Evolutionary conservation across 495 filamentous ascomycete genomes (phyloP), one percentile per base, ranked within the genome.

Genomic region (Tuber borchii): DNA sequence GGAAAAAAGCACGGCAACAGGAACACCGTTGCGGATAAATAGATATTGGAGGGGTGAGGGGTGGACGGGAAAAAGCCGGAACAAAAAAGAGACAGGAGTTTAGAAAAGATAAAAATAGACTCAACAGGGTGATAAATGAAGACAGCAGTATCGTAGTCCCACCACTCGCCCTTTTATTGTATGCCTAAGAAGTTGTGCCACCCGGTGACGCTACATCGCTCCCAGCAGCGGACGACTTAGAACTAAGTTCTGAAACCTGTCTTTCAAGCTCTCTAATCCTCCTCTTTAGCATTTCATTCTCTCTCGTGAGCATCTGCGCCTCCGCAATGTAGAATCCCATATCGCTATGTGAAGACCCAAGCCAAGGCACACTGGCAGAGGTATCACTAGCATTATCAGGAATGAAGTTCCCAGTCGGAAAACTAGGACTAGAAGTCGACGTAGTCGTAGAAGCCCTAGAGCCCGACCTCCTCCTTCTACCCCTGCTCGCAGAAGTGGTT

Each of bases 241-340:
- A 75, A 44, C 77, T 83, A 77, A 82, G 71, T 46, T 83, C 75
- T 26, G 74, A 70, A 72, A 81, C 75, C 44, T 80, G 85, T 86
- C 81, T 85, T 90, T 91, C 92, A 20, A 98, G 85, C 82, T 97
- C 95, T 48, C 93, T 89, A 70, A 97, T 93, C 71, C 95, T 88
- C 81, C 90, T 87, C 73, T 90, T 90, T 74, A 99, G 85, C 91
- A 99, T 96, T 83, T 96, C 92, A 81, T 99, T 99, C 86, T 99
- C 95, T 68, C 95, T 87, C 31, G 89, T 87, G 77, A 99, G 85
- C 86, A 90, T 95, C 79, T 93, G 90, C 4, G 93, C 94, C 84
- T 99, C 95, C 4, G 94, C 93, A 83, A 97, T 93, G 77, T 97
- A 97, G 83, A 93, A 97, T 22, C 92, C 90, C 77, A 88, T 89